Percentiles rank a stretch among this genome's conserved stretches.
These are phyloP conservation scores for Fusarium nodosum DNA, from an alignment of 2,329 filamentous ascomycete species.

Conservation along the genomic window DNA sequence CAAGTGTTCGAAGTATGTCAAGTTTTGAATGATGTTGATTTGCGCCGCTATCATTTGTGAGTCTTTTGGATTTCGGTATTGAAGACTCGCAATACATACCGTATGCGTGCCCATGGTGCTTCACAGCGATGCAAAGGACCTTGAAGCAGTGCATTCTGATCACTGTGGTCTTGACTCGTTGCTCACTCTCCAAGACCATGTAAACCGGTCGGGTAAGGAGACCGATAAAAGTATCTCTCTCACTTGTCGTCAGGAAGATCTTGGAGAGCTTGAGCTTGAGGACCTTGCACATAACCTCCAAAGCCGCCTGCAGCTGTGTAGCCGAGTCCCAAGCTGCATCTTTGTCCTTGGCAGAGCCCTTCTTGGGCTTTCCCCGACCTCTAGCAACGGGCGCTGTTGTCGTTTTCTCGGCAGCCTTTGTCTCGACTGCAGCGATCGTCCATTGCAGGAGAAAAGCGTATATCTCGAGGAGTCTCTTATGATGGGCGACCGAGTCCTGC, in stretches of 20 bases:
- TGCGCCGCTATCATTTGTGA: slow-evolving; percentile 77
- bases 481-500: slow-evolving; percentile 85
- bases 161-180: slow-evolving; percentile 86
- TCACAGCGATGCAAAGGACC: slow-evolving; percentile 94
- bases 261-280: slow-evolving; percentile 91
- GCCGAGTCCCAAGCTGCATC: slow-evolving; percentile 91
- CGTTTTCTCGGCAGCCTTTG: slow-evolving; percentile 91
- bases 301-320: slow-evolving; percentile 84
- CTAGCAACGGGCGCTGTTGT: slow-evolving; percentile 75
- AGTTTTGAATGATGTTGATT: slow-evolving; percentile 96
- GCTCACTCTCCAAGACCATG: slow-evolving; percentile 92
- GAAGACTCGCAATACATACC: slow-evolving; percentile 64
- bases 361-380: slow-evolving; percentile 82
- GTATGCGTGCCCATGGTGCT: slow-evolving; percentile 97
- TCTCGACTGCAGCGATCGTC: slow-evolving; percentile 94
- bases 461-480: slow-evolving; percentile 92
- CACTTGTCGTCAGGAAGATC: slow-evolving; percentile 96
- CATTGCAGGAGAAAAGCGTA: slow-evolving; percentile 96
- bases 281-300: slow-evolving; percentile 96
- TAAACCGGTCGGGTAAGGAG: slow-evolving; percentile 94
- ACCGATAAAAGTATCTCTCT: slow-evolving; percentile 93
- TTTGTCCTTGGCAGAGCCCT: slow-evolving; percentile 83
- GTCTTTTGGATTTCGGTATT: slow-evolving; percentile 20
- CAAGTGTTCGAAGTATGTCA: slow-evolving; percentile 99
- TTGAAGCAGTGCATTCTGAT: slow-evolving; percentile 99